phyloP scores from a whole-genome alignment of 2,329 filamentous ascomycete species.

The Emmonsia crescens region DNA sequence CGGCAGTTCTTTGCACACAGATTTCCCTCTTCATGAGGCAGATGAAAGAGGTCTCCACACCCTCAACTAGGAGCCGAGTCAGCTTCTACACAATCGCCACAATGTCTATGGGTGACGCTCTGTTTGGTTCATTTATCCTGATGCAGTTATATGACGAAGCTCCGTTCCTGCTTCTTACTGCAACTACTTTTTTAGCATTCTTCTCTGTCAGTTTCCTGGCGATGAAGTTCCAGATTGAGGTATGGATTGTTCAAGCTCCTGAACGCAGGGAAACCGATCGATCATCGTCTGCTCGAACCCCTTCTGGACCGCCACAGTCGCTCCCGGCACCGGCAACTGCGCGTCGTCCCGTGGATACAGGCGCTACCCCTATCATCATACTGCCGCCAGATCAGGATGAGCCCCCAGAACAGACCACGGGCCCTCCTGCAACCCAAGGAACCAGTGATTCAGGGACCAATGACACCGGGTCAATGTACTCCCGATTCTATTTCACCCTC shows the following conservation, averaged over 20 bases:
- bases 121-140: slow-evolving; percentile 46
- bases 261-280: slow-evolving; percentile 29
- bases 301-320: slow-evolving; percentile 4
- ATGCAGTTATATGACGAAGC: slow-evolving; percentile 46
- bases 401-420: slow-evolving; percentile 26
- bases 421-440: slow-evolving; percentile 25
- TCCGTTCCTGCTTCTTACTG: slow-evolving; percentile 45
- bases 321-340: slow-evolving; percentile 39
- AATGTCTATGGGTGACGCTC: slow-evolving; percentile 51
- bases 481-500: slow-evolving; percentile 51
- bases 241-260: slow-evolving; percentile 52
- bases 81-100: slow-evolving; percentile 54
- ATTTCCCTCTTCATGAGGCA: slow-evolving; percentile 49
- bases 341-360: slow-evolving; percentile 31
- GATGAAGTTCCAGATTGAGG: slow-evolving; percentile 55
- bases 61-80: slow-evolving; percentile 52
- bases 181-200: slow-evolving; percentile 48
- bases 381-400: slow-evolving; percentile 49
- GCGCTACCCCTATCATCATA: slow-evolving; percentile 44
- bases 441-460: slow-evolving; percentile 26
- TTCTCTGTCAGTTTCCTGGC: slow-evolving; percentile 52
- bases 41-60: slow-evolving; percentile 54
- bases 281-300: slow-evolving; percentile 8
- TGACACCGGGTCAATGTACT: slow-evolving; percentile 49
- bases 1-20: slow-evolving; percentile 40